These are phyloP conservation scores for Hippophae rhamnoides DNA, from an alignment of 306 rosid genomes.

Conservation along the genomic window DNA sequence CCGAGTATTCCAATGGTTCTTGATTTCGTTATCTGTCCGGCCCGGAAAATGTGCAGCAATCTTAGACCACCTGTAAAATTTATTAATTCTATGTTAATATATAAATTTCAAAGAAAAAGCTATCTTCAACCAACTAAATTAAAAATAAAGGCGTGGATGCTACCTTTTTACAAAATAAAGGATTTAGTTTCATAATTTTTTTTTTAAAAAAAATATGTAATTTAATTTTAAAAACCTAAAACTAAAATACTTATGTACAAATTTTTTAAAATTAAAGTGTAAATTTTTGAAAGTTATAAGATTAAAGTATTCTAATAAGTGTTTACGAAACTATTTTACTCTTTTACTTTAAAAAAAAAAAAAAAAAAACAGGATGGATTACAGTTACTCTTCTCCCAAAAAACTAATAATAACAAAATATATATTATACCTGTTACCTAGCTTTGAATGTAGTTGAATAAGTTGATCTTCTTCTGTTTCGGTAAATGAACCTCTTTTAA, in stretches of 20 bases:
- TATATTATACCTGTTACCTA: slow-evolving; percentile 75
- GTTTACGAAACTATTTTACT: not conserved
- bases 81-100: not conserved
- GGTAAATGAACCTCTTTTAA: slow-evolving; percentile 85
- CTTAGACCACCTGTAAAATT: slow-evolving; percentile 75
- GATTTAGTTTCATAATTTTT: too few species aligned
- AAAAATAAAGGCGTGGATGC: too few species aligned
- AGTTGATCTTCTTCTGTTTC: slow-evolving; percentile 83
- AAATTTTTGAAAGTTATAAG: too few species aligned
- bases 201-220: too few species aligned
- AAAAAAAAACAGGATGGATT: not conserved
- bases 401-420: too few species aligned
- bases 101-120: not conserved
- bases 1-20: slow-evolving; percentile 92
- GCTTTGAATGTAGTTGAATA: slow-evolving; percentile 70
- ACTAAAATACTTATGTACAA: too few species aligned
- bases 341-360: not conserved
- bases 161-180: too few species aligned
- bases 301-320: too few species aligned
- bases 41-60: slow-evolving; percentile 94
- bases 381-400: too few species aligned
- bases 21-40: slow-evolving; percentile 88
- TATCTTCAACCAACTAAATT: not conserved
- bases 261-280: too few species aligned
- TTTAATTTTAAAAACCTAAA: too few species aligned